These are phyloP conservation scores for Fraxinus greggii DNA, from an alignment of 305 asterid genomes.

Conservation along the genomic window DNA sequence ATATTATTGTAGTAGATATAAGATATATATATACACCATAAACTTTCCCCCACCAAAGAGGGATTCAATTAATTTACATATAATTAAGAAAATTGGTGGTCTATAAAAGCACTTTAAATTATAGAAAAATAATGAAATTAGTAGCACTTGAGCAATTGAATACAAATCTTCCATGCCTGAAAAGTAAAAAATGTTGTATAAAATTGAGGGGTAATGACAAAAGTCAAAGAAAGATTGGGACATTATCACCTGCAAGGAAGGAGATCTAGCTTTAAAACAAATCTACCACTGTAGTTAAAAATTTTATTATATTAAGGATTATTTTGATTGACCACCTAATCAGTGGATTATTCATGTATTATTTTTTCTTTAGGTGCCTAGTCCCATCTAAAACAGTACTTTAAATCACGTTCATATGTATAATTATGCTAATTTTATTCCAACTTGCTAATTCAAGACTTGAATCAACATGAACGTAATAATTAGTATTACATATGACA, in stretches of 20 bases:
- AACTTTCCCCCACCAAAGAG: conserved; percentile 55
- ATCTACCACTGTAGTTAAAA: conserved; percentile 60
- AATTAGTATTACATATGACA: neutral
- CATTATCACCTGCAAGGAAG: conserved; percentile 74
- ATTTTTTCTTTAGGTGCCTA: conserved; percentile 39
- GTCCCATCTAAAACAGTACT: conserved; percentile 58
- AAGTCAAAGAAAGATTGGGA: conserved; percentile 76
- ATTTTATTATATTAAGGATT: conserved; percentile 27
- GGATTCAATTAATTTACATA: conserved; percentile 34
- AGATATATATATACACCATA: neutral
- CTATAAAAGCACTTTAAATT: conserved; percentile 26
- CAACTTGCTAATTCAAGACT: neutral
- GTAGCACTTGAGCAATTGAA: conserved; percentile 44
- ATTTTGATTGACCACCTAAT: conserved; percentile 66
- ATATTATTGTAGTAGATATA: neutral
- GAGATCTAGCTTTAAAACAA: conserved; percentile 56
- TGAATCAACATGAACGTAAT: neutral
- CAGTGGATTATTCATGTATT: conserved; percentile 54
- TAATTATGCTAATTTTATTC: neutral
- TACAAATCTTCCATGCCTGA: conserved; percentile 48
- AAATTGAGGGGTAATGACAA: conserved; percentile 23
- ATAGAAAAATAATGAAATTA: conserved; percentile 29
- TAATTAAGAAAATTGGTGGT: conserved; percentile 30
- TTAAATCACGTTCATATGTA: neutral
- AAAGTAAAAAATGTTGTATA: conserved; percentile 18